Percentiles rank a stretch among this genome's conserved stretches.
These are phyloP conservation scores for Penicillium sp. DNA, from an alignment of 2,329 filamentous ascomycete genomes.

Conservation along the genomic window DNA sequence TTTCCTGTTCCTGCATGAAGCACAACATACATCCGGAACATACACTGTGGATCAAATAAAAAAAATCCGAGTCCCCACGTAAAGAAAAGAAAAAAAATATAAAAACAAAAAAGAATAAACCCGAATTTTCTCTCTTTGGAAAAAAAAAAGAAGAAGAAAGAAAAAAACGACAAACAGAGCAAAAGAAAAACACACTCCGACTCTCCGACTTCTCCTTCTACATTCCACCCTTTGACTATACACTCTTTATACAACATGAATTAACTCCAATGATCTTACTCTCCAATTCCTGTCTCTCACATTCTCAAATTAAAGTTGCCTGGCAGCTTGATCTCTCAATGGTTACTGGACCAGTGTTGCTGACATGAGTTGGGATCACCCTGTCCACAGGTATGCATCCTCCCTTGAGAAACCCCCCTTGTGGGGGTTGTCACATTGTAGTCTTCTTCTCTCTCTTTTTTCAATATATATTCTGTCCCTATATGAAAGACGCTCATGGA, in stretches of 20 bases:
- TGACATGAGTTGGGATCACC: conserved; percentile 50
- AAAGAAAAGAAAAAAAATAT: conserved; percentile 12
- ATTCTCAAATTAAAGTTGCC: conserved; percentile 31
- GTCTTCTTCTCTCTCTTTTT: background rate
- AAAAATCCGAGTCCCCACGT: conserved; percentile 17
- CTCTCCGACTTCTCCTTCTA: conserved; percentile 5
- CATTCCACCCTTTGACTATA: background rate
- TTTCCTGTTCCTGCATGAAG: conserved; percentile 1
- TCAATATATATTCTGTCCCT: conserved; percentile 3
- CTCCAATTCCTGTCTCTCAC: conserved; percentile 1
- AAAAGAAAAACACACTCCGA: conserved; percentile 36
- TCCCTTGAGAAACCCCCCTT: conserved; percentile 12
- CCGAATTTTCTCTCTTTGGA: background rate
- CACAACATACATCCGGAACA: background rate
- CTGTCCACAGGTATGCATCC: conserved; percentile 44
- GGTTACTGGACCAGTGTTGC: conserved; percentile 36
- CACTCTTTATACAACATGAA: background rate
- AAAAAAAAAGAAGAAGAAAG: background rate
- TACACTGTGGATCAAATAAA: conserved; percentile 3
- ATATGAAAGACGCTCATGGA: conserved; percentile 31
- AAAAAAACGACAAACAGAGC: conserved; percentile 33
- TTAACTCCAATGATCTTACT: conserved; percentile 5
- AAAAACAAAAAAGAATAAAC: conserved; percentile 10
- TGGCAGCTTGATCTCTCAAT: conserved; percentile 37
- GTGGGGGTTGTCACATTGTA: conserved; percentile 15